Conservation (phyloP, 768 basidiomycete genomes). For the Ramaria rubella region DNA sequence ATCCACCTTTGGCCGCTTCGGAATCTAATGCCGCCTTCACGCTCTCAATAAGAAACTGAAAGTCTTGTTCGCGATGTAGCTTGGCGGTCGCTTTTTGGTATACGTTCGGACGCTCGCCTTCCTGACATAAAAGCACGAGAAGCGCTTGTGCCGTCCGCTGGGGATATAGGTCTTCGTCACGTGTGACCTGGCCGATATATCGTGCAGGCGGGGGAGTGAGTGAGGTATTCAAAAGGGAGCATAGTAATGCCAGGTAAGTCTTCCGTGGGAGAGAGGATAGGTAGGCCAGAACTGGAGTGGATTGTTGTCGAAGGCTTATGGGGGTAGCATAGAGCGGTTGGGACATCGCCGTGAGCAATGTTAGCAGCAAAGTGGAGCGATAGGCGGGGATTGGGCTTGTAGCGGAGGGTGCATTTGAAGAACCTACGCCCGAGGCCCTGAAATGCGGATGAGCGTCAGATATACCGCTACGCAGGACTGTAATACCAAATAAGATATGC, state of each 20-base stretch:
- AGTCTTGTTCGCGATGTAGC: conserved; percentile 89
- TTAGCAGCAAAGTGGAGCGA: conserved; percentile 83
- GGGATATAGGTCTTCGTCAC: conserved; percentile 10
- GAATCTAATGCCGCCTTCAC: conserved; percentile 32
- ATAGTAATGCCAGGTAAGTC: conserved; percentile 85
- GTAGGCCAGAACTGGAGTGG: conserved; percentile 48
- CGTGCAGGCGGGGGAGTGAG: conserved; percentile 53
- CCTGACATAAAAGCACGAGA: conserved; percentile 2
- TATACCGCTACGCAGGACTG: not conserved
- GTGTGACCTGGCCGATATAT: conserved; percentile 2
- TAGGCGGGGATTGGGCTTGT: conserved; percentile 64
- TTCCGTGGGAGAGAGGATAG: conserved; percentile 74
- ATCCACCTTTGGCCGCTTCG: conserved; percentile 8
- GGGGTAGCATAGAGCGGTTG: conserved; percentile 83
- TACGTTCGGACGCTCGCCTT: conserved; percentile 52
- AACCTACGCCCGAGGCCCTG: conserved; percentile 61
- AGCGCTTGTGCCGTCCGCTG: conserved; percentile 15
- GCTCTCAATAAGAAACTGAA: conserved; percentile 76
- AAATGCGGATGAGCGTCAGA: not conserved
- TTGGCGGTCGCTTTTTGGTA: conserved; percentile 92
- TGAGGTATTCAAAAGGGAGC: conserved; percentile 87
- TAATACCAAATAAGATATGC: conserved; percentile 9
- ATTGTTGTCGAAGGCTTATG: conserved; percentile 54
- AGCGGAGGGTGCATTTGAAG: conserved; percentile 66
- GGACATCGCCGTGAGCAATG: conserved; percentile 83